Base-by-base conservation (phyloP, 768 basidiomycete genomes). In the Podaxis pistillaris region DNA sequence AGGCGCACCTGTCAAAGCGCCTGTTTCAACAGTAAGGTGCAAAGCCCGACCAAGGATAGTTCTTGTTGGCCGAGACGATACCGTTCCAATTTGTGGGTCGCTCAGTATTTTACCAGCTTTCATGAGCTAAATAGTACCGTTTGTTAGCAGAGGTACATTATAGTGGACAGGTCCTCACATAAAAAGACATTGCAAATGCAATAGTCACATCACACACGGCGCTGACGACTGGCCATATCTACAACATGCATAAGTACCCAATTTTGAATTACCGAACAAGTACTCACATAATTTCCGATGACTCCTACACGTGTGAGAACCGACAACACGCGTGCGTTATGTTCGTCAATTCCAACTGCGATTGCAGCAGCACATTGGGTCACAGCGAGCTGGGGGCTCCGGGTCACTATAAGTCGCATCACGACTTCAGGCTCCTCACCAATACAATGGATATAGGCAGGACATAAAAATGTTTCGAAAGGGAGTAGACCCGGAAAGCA, bases 11-110 rank as follows among this genome's bases (percentile, higher is more conserved):
- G 75, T 76, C 15, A 72, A 46, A 3, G 68, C 60, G 4, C 76
- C 75, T 7, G 77, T 78, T 63, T 78, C 75, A n/a, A 76, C 70
- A 0, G 71, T 73, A 46, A 76, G 64, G n/a, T 73, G 70, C n/a
- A 75, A 69, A 7, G 75, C 66, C 38, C 70, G 67, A 13, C 70
- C 68, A 4, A 76, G 68, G 37, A 72, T 66, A 3, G 67, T 55
- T 24, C 70, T 67, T 0, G 71, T 75, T 22, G 68, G 59, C 36
- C 63, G 65, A 56, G 70, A 73, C 3, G 68, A 66, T 15, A 71
- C 65, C 68, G 69, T 38, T 53, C 26, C 51, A 33, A 4, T 15
- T 41, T n/a, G 50, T 4, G 40, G 41, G 24, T 53, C 52, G 17
- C 30, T 40, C 50, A 52, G 26, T 12, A 12, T 5, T 3, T 44